A percentile compares a stretch with the other conserved stretches of the same genome.
phyloP scores from a whole-genome alignment of 495 filamentous ascomycete genomes.

The Extremus antarcticus region DNA sequence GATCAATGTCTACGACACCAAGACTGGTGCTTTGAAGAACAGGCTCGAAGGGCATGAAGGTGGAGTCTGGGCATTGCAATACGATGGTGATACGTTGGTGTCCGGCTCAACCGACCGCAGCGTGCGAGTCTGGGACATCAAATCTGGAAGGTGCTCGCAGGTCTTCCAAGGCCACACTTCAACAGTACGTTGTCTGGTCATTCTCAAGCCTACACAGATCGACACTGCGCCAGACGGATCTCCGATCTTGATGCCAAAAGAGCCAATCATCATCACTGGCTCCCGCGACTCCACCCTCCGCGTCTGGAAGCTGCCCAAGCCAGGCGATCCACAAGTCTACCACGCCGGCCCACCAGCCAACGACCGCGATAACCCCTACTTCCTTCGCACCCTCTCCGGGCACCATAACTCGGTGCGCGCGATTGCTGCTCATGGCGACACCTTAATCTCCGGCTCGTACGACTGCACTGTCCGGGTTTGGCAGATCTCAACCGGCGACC shows the following conservation, averaged over 20 bases:
- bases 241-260: conserved; percentile 75
- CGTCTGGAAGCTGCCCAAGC: conserved; percentile 90
- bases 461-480: conserved; percentile 93
- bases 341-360: conserved; percentile 64
- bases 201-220: conserved; percentile 74
- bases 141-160: conserved; percentile 78
- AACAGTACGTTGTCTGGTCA: conserved; percentile 91
- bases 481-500: conserved; percentile 92
- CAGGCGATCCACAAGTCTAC: conserved; percentile 60
- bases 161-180: conserved; percentile 96
- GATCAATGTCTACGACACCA: conserved; percentile 97
- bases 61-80: conserved; percentile 95
- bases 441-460: conserved; percentile 96
- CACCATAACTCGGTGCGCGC: conserved; percentile 94
- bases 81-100: conserved; percentile 86
- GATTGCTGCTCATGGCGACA: conserved; percentile 91
- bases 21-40: conserved; percentile 73
- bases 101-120: conserved; percentile 94
- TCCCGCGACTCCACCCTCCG: conserved; percentile 90
- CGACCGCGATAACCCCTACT: conserved; percentile 85
- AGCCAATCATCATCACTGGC: conserved; percentile 92
- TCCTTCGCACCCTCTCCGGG: conserved; percentile 74
- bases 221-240: conserved; percentile 62
- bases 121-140: conserved; percentile 96
- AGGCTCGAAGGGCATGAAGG: conserved; percentile 89